These are phyloP conservation scores for Stachybotrys echinatus DNA, from an alignment of 2,329 filamentous ascomycete species.

Conservation along the genomic window DNA sequence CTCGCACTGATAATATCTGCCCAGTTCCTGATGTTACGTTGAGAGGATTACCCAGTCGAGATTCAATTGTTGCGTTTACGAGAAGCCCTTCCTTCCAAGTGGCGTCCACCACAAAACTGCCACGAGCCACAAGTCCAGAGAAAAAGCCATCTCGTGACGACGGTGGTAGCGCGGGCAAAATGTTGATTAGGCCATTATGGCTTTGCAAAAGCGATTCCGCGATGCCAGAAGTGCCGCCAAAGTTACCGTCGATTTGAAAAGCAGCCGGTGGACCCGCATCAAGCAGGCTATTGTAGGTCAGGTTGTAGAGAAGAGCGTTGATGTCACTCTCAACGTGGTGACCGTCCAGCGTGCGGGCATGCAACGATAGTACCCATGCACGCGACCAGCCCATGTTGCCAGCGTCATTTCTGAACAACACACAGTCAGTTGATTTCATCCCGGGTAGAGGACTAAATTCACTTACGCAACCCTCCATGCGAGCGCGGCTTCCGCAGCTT, in stretches of 20 bases:
- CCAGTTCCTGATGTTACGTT: too few relatives aligned
- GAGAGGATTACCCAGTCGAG: too few relatives aligned
- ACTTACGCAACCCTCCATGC: slow-evolving; percentile 18
- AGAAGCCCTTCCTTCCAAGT: too few relatives aligned
- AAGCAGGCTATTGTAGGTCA: slow-evolving; percentile 12
- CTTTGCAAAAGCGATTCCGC: slow-evolving; percentile 4
- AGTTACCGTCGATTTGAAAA: slow-evolving; percentile 23
- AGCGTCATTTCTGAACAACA: slow-evolving; percentile 28
- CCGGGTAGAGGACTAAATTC: too few relatives aligned
- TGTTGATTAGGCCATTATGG: too few relatives aligned
- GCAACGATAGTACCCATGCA: slow-evolving; percentile 43
- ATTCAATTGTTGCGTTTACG: too few relatives aligned
- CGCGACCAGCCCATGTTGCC: slow-evolving; percentile 48
- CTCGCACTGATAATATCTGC: too few relatives aligned
- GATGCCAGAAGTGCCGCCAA: slow-evolving; percentile 10
- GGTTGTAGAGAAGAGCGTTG: slow-evolving; percentile 10
- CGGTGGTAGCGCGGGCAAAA: too few relatives aligned
- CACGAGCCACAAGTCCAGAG: too few relatives aligned
- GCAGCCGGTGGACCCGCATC: slow-evolving; percentile 16
- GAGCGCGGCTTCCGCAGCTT: slow-evolving; percentile 22
- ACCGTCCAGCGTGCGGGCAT: slow-evolving; percentile 32
- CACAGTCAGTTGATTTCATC: too few relatives aligned
- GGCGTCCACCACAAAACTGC: too few relatives aligned
- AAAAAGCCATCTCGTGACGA: too few relatives aligned
- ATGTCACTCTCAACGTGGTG: slow-evolving; percentile 9